Evolutionary conservation across 1,139 yeast species (phyloP), one percentile per base, ranked within the genome.

Genomic region (Scheffersomyces insectosa): DNA sequence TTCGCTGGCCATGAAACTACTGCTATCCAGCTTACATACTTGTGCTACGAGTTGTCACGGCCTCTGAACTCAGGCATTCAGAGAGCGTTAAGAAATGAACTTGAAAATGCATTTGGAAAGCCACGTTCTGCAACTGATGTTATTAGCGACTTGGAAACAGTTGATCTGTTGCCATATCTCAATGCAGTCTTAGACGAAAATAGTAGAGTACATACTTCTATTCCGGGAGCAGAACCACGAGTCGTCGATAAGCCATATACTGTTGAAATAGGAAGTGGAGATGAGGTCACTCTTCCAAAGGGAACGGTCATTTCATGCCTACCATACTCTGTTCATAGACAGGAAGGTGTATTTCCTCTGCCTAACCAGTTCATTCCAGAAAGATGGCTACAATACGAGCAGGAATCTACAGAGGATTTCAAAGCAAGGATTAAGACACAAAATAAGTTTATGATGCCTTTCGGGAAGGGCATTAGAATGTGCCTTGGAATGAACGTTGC

Each of bases 1-100:
- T 72, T 72, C 42, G 93, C 93, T 1, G 93, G 93, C 3, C 90
- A 85, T 56, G 88, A 84, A 57, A 85, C 93, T 2, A 84, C 91
- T 0, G 90, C 88, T 0, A 77, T 82, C 4, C 83, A 84, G 13
- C 61, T 85, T 44, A 70, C 88, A 1, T 85, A 77, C 57, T 62
- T 82, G 41, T 70, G 80, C 10, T 84, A 81, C 66, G 82, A 82
- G 54, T 59, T 84, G 39, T 82, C 88, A 2, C 65, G 80, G 42
- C 82, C 81, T 0, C 63, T 63, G 7, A 66, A 80, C 51, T 45
- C 50, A 1, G 55, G 61, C 12, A 62, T 75, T 38, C 88, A 82
- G 54, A 47, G 54, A 2, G 59, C 56, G 36, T 60, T 85, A 28
- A 65, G 61, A 30, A 43, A 63, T 1, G 89, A 83, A 56, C 54